These are phyloP conservation scores for Penicillium arizonense DNA, from an alignment of 495 filamentous ascomycete genomes.

Conservation along the genomic window DNA sequence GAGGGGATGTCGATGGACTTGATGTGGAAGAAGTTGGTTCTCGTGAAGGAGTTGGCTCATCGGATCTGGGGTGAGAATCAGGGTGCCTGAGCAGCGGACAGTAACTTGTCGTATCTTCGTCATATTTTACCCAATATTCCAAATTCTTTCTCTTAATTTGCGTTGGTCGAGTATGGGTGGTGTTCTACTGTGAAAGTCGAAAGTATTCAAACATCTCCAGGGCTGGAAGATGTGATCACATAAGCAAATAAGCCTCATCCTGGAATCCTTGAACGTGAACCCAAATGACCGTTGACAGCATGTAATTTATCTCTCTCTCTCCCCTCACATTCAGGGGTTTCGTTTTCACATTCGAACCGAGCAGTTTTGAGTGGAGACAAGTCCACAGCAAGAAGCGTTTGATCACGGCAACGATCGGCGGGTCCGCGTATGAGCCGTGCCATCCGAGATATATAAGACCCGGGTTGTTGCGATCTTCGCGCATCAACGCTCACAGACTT, in stretches of 20 bases:
- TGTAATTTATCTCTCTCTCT: too few relatives aligned
- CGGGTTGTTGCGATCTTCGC: not conserved
- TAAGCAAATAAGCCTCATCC: too few relatives aligned
- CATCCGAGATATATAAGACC: not conserved
- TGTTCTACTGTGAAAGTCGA: too few relatives aligned
- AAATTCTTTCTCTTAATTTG: too few relatives aligned
- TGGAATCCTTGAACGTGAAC: too few relatives aligned
- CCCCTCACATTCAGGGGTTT: not conserved
- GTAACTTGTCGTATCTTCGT: too few relatives aligned
- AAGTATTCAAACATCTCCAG: too few relatives aligned
- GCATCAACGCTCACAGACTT: not conserved
- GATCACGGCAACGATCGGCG: not conserved
- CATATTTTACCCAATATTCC: too few relatives aligned
- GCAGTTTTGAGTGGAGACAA: not conserved
- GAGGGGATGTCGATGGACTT: conserved; percentile 55
- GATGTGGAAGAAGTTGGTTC: conserved; percentile 50
- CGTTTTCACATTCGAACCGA: not conserved
- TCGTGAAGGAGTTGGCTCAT: conserved; percentile 17
- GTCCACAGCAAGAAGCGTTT: not conserved
- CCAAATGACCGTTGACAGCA: too few relatives aligned
- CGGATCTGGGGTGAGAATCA: not conserved
- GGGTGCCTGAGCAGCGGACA: not conserved
- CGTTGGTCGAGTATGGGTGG: too few relatives aligned
- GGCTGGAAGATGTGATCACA: too few relatives aligned
- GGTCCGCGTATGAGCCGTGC: not conserved